Evolutionary conservation across 164 flowering plant species (phyloP), one percentile per base, ranked within the genome.

Genomic region (Nymphaea colorata): DNA sequence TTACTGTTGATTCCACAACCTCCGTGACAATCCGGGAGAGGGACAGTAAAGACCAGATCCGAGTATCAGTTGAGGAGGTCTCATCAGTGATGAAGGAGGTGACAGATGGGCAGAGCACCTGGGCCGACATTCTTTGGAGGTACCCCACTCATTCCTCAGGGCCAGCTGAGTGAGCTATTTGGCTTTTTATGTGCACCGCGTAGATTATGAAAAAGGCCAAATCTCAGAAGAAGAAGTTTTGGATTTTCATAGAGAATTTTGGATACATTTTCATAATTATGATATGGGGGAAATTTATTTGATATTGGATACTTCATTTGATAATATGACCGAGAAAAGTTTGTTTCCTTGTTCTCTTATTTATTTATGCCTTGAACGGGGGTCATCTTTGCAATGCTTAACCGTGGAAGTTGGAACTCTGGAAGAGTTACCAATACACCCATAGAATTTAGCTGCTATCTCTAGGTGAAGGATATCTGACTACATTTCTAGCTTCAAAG

Each of bases 1-100:
- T 92, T 41, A 95, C 97, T 3, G 99, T 90, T 10, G 99, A 95
- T 78, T 77, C 85, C 10, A 67, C 80, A 12, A 10, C 79, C 15
- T 78, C 90, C 3, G 97, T 92, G 62, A 95, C 99, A 14, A 82
- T 95, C 67, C 69, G 98, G 25, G 99, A 95, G 76, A 84, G 99
- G 68, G 98, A 95, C 71, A 87, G 94, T 82, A 95, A 90, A 78
- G 86, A 80, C 64, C 99, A 95, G 74, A 79, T 95, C 67, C 96
- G 97, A 2, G 93, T 88, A 3, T 75, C 62, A 18, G 80, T 84
- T 43, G 86, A 84, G 18, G 87, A 87, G 74, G 99, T 90, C 18
- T 90, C 91, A n/a, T 76, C 89, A 4, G 94, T 92, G 6, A 83
- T 95, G 61, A 84, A 85, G 78, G 88, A 82, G 64, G 87, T 95